Conservation (phyloP, 352 stramenopile species). For the Phytopythium aichiense region DNA sequence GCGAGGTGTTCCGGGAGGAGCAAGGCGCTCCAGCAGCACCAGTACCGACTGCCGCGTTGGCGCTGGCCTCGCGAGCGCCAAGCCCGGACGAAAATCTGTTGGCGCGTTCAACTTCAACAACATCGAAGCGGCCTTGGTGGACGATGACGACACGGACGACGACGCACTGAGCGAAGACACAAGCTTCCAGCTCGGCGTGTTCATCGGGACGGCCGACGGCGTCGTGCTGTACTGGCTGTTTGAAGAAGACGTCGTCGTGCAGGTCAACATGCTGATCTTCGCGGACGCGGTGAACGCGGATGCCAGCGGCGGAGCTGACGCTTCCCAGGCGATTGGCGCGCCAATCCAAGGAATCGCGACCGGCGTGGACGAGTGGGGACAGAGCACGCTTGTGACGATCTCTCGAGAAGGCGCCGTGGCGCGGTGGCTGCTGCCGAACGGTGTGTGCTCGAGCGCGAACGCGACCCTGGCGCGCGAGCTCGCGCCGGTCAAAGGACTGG, state of each 20-base stretch:
- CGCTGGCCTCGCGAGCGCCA: neutral
- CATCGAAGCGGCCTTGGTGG: constrained; percentile 18
- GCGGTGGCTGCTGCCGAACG: constrained; percentile 66
- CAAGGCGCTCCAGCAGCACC: constrained; percentile 18
- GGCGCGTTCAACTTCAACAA: neutral
- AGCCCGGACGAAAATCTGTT: neutral
- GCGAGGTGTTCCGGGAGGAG: neutral
- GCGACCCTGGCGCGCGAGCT: constrained; percentile 49
- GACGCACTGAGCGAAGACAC: neutral
- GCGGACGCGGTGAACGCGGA: constrained; percentile 8
- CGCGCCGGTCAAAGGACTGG: constrained; percentile 56
- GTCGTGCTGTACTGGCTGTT: constrained; percentile 73
- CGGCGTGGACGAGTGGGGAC: constrained; percentile 73
- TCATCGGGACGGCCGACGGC: constrained; percentile 61
- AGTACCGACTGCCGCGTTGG: constrained; percentile 2
- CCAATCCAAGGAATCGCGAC: constrained; percentile 59
- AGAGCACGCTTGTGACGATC: constrained; percentile 65
- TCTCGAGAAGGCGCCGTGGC: constrained; percentile 49
- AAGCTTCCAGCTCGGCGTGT: constrained; percentile 57
- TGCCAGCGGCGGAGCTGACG: neutral
- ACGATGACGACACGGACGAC: constrained; percentile 31
- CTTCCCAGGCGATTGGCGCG: constrained; percentile 8
- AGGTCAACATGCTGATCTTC: constrained; percentile 68
- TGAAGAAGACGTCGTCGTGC: constrained; percentile 46
- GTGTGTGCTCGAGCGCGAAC: constrained; percentile 51